Base-by-base conservation (phyloP, 73 alveolate genomes). In the Durusdinium trenchii region DNA sequence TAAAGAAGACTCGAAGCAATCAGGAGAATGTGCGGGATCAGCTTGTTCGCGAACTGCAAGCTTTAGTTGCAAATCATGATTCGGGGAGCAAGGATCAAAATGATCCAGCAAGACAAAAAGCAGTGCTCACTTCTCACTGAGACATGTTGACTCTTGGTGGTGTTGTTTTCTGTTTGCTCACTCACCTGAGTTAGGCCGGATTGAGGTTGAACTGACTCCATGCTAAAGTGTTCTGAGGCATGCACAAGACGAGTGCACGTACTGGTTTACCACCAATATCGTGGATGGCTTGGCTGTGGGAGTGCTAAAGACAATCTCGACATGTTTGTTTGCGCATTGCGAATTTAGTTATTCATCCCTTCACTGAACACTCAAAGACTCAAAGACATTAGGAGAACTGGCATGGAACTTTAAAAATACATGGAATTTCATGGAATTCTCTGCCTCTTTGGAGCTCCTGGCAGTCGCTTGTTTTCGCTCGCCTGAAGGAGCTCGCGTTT, bases 201-300 rank as follows among this genome's bases (percentile, higher is more conserved):
- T 23, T 57, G 69, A 12, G 69, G 69, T 60, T 60, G 73, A 60
- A 60, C n/a, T 60, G 18, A 23, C 73, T 60, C 30, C 73, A n/a
- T n/a, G n/a, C n/a, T n/a, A n/a, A n/a, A n/a, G n/a, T n/a, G n/a
- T n/a, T n/a, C 69, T 47, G 71, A 81, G 91, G 91, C 91, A 81
- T 81, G 91, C 91, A 64, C 43, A 81, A 81, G 35, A 20, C 91
- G 46, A 48, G 71, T 48, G 91, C 91, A 47, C 91, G 91, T 64
- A 81, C 91, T 81, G 71, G 71, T 67, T 45, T 81, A 28, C 91
- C 91, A 6, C 64, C 30, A 46, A 47, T 81, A 45, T 48, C 91
- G 91, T 43, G 16, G 23, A 6, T 26, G 62, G 38, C 89, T 78
- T 46, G 43, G 36, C n/a, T n/a, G n/a, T n/a, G n/a, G n/a, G n/a